Base-by-base conservation (phyloP, 441 rosid species). In the Daphne laureola region DNA sequence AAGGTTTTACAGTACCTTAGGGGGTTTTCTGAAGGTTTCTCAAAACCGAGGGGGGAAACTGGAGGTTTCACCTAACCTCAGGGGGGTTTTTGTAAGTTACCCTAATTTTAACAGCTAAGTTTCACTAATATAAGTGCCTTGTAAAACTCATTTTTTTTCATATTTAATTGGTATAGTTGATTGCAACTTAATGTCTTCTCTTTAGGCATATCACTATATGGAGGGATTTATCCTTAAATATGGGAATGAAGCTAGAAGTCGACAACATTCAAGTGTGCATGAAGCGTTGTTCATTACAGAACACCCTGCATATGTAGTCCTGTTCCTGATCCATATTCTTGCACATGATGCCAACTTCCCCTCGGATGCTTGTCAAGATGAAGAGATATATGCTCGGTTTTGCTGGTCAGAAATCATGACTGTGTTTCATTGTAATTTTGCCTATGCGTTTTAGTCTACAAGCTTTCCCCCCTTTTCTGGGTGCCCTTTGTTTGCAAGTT, bases 321-420 rank as follows among this genome's bases (percentile, higher is more conserved):
- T 85, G 23, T 87, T 71, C 80, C 81, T 93, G 73, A 71, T 93
- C 66, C 87, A 93, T 70, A 72, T 87, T 73, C 95, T 93, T 67
- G 95, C 87, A 40, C 96, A 86, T 61, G 90, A 82, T 53, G 54
- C 66, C 38, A 74, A 56, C 50, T 93, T 85, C 72, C 97, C 95
- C 57, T 68, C 78, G 42, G 80, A 85, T 58, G 82, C 72, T 51
- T 85, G 83, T 73, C 67, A 55, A 70, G 97, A 86, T 50, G 97
- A 87, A 64, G 72, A 80, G 67, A 64, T 51, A 21, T 82, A 70
- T 73, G 79, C 91, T 73, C 67, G 51, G 53, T 85, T 85, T 74
- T 83, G 89, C 70, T 25, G 86, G 93, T 77, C 77, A 67, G 38
- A 5, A 5, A 31, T 2, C 25, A 21, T 21, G 73, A 68, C 55